Evolutionary conservation across 2,329 filamentous ascomycete species (phyloP), one percentile per base, ranked within the genome.

Genomic region (Diaporthe citriasiana): DNA sequence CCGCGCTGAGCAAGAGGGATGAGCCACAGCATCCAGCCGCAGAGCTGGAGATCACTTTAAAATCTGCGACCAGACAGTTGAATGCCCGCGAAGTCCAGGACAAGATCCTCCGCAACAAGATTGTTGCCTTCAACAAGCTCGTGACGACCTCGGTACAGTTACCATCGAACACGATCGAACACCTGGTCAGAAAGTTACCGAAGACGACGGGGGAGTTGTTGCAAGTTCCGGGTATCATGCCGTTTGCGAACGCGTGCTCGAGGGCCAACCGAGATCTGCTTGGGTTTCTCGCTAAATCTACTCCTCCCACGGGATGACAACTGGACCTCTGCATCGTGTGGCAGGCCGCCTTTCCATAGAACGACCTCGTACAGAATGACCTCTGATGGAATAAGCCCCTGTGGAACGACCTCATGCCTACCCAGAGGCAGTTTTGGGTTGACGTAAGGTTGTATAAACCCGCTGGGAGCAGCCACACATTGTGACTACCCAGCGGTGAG

Each of bases 51-150:
- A 6, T 50, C 7, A n/a, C 33, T 8, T 33, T 15, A 15, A 17
- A 22, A 13, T 8, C 27, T 47, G 27, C 38, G 19, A 19, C 59
- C 40, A 47, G 17, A 33, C 27, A 47, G 27, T 33, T 27, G 19
- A 47, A 35, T 15, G 19, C 19, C 60, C 25, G 40, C 10, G 8
- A 33, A 45, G 5, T 22, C 47, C 68, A 51, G 27, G 40, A 9
- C 22, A 71, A n/a, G 55, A 73, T 73, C n/a, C 51, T 73, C 27
- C 73, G 70, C 45, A 74, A 74, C 19, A 73, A 57, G 30, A 51
- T 74, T 6, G 17, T 40, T 10, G 73, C 73, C 30, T 70, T 73
- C n/a, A 74, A 74, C 40, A 73, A 45, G 47, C 63, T 72, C 30
- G 73, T 73, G n/a, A 63, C 55, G 8, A 22, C 63, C 9, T 22